Percentiles rank a stretch among this genome's conserved stretches.
Conservation (phyloP, 257 asterid species). For the Solanum habrochaites region DNA sequence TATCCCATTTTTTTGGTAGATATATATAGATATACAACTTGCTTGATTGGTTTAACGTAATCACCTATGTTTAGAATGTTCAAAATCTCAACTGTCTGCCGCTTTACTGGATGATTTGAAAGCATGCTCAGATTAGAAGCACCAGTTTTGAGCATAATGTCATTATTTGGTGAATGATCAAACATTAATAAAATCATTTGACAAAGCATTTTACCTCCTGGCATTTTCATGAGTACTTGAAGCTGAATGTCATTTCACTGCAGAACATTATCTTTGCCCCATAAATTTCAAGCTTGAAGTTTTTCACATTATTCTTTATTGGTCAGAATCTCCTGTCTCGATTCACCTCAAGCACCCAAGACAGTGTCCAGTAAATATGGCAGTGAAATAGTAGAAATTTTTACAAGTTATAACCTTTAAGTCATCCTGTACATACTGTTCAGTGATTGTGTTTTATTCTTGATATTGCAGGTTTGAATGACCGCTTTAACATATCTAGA, state of each 20-base stretch:
- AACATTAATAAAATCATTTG: not conserved
- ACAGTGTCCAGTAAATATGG: conserved; percentile 86
- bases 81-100: not conserved
- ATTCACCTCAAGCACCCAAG: conserved; percentile 75
- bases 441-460: not conserved
- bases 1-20: not conserved
- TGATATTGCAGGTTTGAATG: conserved; percentile 46
- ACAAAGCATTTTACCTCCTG: not conserved
- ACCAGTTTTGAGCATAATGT: not conserved
- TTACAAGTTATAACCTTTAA: not conserved
- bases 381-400: conserved; percentile 62
- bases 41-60: not conserved
- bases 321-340: too few relatives aligned
- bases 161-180: not conserved
- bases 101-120: not conserved
- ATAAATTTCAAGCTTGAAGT: not conserved
- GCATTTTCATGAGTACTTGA: not conserved
- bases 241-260: not conserved
- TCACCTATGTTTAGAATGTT: not conserved
- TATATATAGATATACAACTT: not conserved
- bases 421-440: not conserved
- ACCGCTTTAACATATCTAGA: conserved; percentile 70
- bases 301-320: not conserved
- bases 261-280: not conserved
- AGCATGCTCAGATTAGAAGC: not conserved